Evolutionary conservation across 1,284 basidiomycete species (phyloP).

Genomic region (Ustilago cynodontis): DNA sequence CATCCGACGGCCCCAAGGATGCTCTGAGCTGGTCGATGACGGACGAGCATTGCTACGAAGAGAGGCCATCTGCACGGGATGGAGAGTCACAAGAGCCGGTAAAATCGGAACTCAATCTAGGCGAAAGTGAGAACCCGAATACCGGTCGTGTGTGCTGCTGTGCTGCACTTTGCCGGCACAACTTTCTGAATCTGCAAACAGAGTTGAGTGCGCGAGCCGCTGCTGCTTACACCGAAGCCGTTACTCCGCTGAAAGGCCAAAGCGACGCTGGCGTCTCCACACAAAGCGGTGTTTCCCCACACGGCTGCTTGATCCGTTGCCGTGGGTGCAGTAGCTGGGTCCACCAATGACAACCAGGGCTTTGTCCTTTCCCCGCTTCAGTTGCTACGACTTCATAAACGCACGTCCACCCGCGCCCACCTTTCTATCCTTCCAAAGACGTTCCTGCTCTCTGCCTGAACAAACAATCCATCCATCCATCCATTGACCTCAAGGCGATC

Average conservation of each 20-base stretch:
- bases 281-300: neutral
- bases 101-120: conserved; percentile 11
- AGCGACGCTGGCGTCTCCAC: too few species aligned
- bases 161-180: neutral
- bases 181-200: too few species aligned
- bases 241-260: neutral
- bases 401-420: neutral
- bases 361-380: neutral
- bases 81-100: neutral
- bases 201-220: conserved; percentile 1
- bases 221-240: conserved; percentile 1
- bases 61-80: too few species aligned
- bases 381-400: neutral
- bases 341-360: neutral
- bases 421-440: neutral
- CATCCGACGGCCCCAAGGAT: too few species aligned
- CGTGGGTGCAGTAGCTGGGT: neutral
- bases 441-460: neutral
- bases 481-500: neutral
- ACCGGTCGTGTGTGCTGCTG: conserved; percentile 10
- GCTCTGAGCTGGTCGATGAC: neutral
- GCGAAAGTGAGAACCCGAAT: neutral
- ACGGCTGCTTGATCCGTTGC: neutral
- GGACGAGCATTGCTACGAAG: neutral
- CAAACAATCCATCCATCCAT: conserved; percentile 1